A percentile compares a stretch with the other conserved stretches of the same genome.
phyloP scores from a whole-genome alignment of 2,329 filamentous ascomycete genomes.

The Fusarium pininemorale region DNA sequence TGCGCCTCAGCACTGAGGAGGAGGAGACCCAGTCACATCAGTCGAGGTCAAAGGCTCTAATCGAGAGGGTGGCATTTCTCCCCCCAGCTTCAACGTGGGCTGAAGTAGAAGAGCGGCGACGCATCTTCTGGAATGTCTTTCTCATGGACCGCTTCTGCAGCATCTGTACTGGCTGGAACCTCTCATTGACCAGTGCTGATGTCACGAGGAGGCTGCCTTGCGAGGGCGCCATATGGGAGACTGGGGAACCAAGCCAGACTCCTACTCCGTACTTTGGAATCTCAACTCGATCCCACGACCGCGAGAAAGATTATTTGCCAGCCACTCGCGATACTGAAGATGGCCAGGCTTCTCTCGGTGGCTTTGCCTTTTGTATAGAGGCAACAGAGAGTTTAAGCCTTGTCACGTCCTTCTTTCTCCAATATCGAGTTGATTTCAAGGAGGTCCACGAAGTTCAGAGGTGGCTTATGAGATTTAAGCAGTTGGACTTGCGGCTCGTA shows the following conservation, averaged over 20 bases:
- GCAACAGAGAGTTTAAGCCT: conserved; percentile 54
- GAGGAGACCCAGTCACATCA: conserved; percentile 37
- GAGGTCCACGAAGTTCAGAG: conserved; percentile 49
- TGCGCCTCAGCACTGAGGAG: conserved; percentile 49
- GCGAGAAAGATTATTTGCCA: conserved; percentile 23
- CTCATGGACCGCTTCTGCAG: conserved; percentile 52
- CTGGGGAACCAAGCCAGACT: conserved; percentile 46
- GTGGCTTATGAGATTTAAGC: conserved; percentile 57
- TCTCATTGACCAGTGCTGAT: conserved; percentile 47
- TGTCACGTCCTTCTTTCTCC: conserved; percentile 55
- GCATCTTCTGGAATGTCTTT: conserved; percentile 55
- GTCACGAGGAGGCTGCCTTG: conserved; percentile 51
- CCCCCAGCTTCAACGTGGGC: conserved; percentile 45
- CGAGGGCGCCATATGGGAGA: conserved; percentile 52
- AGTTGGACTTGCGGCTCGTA: conserved; percentile 53
- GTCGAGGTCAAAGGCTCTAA: conserved; percentile 42
- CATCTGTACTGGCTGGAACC: conserved; percentile 50
- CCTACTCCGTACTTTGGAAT: conserved; percentile 54
- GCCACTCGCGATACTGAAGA: conserved; percentile 10
- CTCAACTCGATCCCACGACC: conserved; percentile 42
- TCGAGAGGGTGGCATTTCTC: conserved; percentile 46
- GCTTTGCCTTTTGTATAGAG: conserved; percentile 57
- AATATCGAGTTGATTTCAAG: conserved; percentile 51
- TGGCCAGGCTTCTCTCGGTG: conserved; percentile 45
- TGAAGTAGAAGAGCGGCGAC: conserved; percentile 50